These are phyloP conservation scores for Colletotrichum liriopes DNA, from an alignment of 2,329 filamentous ascomycete genomes.

Conservation along the genomic window DNA sequence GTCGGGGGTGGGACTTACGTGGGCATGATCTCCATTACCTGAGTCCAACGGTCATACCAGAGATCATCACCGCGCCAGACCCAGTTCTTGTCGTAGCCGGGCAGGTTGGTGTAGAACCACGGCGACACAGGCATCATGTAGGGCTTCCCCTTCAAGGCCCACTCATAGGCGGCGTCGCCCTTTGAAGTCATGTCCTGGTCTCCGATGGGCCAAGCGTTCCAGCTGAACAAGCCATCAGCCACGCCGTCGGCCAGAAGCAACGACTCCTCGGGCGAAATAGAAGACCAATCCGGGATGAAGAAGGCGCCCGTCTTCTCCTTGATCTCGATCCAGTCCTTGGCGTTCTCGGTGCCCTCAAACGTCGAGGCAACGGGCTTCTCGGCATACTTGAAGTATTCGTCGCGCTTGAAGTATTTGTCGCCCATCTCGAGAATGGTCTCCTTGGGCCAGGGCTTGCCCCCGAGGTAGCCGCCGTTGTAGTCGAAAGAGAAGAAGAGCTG, in stretches of 20 bases:
- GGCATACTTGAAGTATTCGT: slow-evolving; percentile 46
- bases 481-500: slow-evolving; percentile 52
- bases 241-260: slow-evolving; percentile 36
- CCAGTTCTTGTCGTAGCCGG: slow-evolving; percentile 73
- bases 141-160: slow-evolving; percentile 40
- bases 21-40: slow-evolving; percentile 67
- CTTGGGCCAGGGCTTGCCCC: slow-evolving; percentile 43
- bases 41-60: slow-evolving; percentile 73
- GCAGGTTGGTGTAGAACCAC: slow-evolving; percentile 74
- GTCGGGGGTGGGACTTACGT: slow-evolving; percentile 66
- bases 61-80: slow-evolving; percentile 73
- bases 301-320: slow-evolving; percentile 57
- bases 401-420: slow-evolving; percentile 26
- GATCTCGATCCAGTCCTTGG: slow-evolving; percentile 61
- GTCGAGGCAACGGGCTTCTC: slow-evolving; percentile 57
- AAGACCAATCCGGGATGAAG: slow-evolving; percentile 63
- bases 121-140: slow-evolving; percentile 72
- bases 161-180: slow-evolving; percentile 44
- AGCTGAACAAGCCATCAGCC: slow-evolving; percentile 56
- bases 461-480: slow-evolving; percentile 49
- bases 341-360: slow-evolving; percentile 60
- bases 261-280: slow-evolving; percentile 51
- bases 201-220: slow-evolving; percentile 57
- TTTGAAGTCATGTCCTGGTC: slow-evolving; percentile 41
- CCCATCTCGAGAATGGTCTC: slow-evolving; percentile 34